phyloP scores from a whole-genome alignment of 2,329 filamentous ascomycete species.

The Ophiocordyceps robertsii region DNA sequence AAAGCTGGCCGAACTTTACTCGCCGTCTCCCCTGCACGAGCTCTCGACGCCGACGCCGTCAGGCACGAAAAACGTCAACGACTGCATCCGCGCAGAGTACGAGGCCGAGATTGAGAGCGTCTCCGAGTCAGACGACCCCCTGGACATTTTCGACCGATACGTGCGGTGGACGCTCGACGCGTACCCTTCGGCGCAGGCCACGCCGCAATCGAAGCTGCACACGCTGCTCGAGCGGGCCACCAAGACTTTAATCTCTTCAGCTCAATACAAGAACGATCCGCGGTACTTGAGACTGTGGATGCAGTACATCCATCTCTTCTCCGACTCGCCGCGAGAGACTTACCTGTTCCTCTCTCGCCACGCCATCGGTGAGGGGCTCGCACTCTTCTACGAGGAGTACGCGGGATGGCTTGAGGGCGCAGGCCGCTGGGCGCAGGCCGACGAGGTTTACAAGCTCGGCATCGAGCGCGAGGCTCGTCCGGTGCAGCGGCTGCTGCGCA shows the following conservation, averaged over 20 bases:
- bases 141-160: conserved; percentile 93
- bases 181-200: conserved; percentile 88
- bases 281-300: conserved; percentile 90
- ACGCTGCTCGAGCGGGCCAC: conserved; percentile 85
- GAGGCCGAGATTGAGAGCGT: conserved; percentile 70
- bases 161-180: conserved; percentile 93
- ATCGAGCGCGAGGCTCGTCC: conserved; percentile 82
- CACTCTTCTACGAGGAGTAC: conserved; percentile 94
- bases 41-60: conserved; percentile 51
- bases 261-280: conserved; percentile 90
- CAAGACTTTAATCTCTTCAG: conserved; percentile 70
- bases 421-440: conserved; percentile 76
- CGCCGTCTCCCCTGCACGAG: conserved; percentile 47
- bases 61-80: conserved; percentile 64
- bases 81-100: conserved; percentile 68
- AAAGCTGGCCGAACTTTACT: conserved; percentile 73
- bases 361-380: conserved; percentile 71
- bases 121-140: conserved; percentile 81
- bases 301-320: conserved; percentile 85
- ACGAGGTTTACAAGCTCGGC: conserved; percentile 84
- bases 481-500: conserved; percentile 66
- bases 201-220: conserved; percentile 78
- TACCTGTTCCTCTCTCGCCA: conserved; percentile 87
- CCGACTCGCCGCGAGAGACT: conserved; percentile 82
- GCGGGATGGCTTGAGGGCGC: conserved; percentile 81